phyloP scores from a whole-genome alignment of 2,329 filamentous ascomycete genomes.

The Cercospora zeina region DNA sequence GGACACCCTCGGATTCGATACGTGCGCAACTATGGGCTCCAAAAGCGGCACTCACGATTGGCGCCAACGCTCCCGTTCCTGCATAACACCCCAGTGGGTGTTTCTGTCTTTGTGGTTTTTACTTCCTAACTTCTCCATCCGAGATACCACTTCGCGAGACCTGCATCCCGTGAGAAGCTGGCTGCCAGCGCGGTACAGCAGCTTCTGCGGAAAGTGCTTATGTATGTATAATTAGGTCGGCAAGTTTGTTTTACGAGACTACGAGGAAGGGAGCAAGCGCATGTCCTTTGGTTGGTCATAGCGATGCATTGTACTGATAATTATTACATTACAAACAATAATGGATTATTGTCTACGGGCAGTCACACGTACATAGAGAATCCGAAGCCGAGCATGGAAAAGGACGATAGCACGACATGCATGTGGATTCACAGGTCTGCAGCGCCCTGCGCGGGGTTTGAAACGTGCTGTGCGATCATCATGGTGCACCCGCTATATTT shows the following conservation, averaged over 20 bases:
- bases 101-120: background rate
- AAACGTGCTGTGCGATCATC: background rate
- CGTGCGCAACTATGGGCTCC: background rate
- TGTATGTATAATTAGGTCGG: background rate
- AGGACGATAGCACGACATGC: background rate
- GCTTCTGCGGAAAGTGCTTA: constrained; percentile 5
- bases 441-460: background rate
- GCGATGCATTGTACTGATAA: background rate
- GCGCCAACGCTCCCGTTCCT: too few relatives aligned
- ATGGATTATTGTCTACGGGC: background rate
- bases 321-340: background rate
- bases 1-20: background rate
- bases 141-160: background rate
- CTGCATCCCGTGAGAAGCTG: constrained; percentile 8
- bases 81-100: background rate
- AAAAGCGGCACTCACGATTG: background rate
- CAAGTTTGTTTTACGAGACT: background rate
- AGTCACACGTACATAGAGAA: background rate
- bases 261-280: background rate
- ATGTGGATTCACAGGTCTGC: background rate
- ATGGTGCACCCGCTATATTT: background rate
- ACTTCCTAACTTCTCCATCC: background rate
- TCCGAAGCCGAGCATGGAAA: constrained; percentile 24
- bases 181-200: constrained; percentile 22
- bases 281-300: background rate